phyloP scores from a whole-genome alignment of 106 monocot species.

The Dactylorhiza incarnata region DNA sequence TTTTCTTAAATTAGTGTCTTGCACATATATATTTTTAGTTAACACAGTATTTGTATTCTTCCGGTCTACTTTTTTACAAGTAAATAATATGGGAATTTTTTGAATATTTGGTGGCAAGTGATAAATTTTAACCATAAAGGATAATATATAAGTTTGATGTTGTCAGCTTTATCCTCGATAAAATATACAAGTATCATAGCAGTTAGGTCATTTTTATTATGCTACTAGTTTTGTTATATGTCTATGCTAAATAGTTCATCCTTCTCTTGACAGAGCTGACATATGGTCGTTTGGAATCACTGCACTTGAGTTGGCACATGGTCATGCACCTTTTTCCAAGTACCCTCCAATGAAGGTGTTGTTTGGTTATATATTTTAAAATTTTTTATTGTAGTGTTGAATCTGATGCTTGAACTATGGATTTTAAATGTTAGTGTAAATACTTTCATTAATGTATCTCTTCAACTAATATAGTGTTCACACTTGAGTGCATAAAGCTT shows the following conservation, averaged over 20 bases:
- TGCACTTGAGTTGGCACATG: slow-evolving; percentile 49
- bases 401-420: not conserved
- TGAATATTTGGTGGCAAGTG: not conserved
- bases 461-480: not conserved
- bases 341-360: slow-evolving; percentile 92
- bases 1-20: not conserved
- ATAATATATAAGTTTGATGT: not conserved
- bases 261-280: slow-evolving; percentile 35
- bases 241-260: not conserved
- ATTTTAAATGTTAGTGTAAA: not conserved
- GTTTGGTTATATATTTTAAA: not conserved
- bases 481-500: not conserved
- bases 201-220: not conserved
- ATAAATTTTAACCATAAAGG: not conserved
- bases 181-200: not conserved
- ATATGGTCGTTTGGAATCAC: slow-evolving; percentile 69
- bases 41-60: not conserved
- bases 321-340: slow-evolving; percentile 55
- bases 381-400: not conserved
- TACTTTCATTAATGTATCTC: not conserved
- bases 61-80: not conserved
- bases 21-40: not conserved
- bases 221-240: not conserved
- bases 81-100: not conserved
- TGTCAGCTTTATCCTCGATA: not conserved